phyloP scores from a whole-genome alignment of 768 basidiomycete genomes.

The Auricularia heimuer region DNA sequence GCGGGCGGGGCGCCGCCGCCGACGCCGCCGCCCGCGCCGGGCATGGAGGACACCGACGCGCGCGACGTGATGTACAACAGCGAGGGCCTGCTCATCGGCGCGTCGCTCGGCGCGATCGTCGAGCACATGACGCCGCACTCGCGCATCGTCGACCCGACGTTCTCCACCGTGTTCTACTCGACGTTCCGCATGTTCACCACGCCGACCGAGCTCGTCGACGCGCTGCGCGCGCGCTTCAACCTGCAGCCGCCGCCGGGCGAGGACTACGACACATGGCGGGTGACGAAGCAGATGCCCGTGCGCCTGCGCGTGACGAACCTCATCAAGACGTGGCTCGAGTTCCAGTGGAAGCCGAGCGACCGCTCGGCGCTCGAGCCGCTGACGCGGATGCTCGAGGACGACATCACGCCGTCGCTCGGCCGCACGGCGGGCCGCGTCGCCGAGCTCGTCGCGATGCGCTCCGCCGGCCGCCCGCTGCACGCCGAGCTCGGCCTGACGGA shows the following conservation, averaged over 20 bases:
- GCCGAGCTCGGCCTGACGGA: not conserved
- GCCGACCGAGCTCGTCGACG: conserved; percentile 63
- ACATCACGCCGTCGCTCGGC: not conserved
- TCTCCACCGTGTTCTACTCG: conserved; percentile 85
- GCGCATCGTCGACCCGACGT: conserved; percentile 76
- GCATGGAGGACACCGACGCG: conserved; percentile 57
- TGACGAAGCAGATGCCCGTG: conserved; percentile 80
- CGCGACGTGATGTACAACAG: conserved; percentile 85
- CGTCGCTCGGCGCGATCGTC: conserved; percentile 80
- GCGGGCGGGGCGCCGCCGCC: conserved; percentile 43
- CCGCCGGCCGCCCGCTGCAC: conserved; percentile 36
- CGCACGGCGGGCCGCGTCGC: not conserved
- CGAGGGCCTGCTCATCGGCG: conserved; percentile 85
- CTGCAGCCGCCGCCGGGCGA: conserved; percentile 56
- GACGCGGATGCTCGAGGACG: not conserved
- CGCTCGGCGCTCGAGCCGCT: conserved; percentile 33
- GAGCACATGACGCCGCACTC: conserved; percentile 97
- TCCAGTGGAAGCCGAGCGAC: conserved; percentile 78
- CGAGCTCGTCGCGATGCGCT: conserved; percentile 24
- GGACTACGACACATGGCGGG: conserved; percentile 68
- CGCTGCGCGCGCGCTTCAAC: conserved; percentile 77
- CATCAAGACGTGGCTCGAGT: conserved; percentile 89
- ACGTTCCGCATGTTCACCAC: conserved; percentile 90
- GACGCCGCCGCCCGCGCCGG: conserved; percentile 23
- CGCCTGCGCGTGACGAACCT: conserved; percentile 87